Evolutionary conservation across 2,329 filamentous ascomycete genomes (phyloP), one percentile per base, ranked within the genome.

Genomic region (Coleophoma crateriformis): DNA sequence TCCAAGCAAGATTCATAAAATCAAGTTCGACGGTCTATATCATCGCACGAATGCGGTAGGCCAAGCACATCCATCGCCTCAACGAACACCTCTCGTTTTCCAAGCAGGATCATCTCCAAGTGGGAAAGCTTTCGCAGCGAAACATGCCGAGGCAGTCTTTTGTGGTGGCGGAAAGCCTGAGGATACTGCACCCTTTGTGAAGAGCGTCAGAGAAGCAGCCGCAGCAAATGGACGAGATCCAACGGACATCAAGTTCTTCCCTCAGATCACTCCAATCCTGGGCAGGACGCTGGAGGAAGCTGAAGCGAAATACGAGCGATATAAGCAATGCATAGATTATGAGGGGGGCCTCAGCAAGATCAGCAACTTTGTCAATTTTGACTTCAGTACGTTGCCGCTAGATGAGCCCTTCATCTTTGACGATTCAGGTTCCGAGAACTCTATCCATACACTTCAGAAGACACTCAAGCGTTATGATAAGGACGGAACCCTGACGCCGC

Each of bases 311-410:
- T 78, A 84, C 47, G 67, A 71, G 0, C 80, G 86, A 5, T 83
- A 79, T 53, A 71, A 74, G n/a, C 72, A 75, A 49, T 78, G 85
- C 56, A 84, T 81, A 0, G 77, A 75, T 1, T 72, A 76, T 37
- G 84, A 83, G 54, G 85, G 85, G 2, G 84, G 83, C 0, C 61
- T 87, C 50, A 81, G 84, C 1, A 66, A 88, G 20, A 88, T 88
- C 54, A 81, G 83, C 17, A 84, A 84, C 1, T 88, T 84, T 82
- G 87, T 85, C 0, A 85, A 81, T 0, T 80, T 84, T 33, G 79
- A 85, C 60, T 67, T 85, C 33, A 70, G 72, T 5, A 66, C 72
- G 38, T 84, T 83, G 54, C 75, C 69, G 0, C 79, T 84, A 20
- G 80, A 85, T 40, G 76, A 85, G 58, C 82, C 84, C 58, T 63